Evolutionary conservation across 1,284 basidiomycete genomes (phyloP).

Genomic region (Apiotrichum mycotoxinovorans): DNA sequence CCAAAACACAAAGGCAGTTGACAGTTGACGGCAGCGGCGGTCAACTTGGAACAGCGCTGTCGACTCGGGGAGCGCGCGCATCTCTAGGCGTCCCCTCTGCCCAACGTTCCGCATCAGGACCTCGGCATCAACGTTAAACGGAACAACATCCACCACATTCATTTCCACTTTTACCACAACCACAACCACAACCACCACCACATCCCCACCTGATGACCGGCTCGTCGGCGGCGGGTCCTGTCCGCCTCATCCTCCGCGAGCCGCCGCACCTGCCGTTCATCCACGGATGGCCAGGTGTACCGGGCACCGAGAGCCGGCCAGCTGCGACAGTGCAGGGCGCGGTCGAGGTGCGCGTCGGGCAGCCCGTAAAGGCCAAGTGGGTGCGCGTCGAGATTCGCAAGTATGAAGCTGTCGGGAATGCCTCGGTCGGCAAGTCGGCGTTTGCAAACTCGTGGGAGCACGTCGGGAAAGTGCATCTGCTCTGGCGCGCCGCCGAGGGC

Average conservation of each 20-base stretch:
- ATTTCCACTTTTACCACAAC: neutral
- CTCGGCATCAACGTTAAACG: too few relatives aligned
- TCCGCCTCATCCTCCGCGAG: slow-evolving; percentile 41
- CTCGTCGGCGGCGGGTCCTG: slow-evolving; percentile 20
- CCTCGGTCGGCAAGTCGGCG: slow-evolving; percentile 58
- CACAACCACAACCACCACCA: neutral
- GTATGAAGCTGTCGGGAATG: slow-evolving; percentile 60
- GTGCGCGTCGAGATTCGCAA: slow-evolving; percentile 79
- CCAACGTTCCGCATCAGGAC: too few relatives aligned
- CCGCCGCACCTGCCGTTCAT: slow-evolving; percentile 48
- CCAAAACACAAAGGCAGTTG: too few relatives aligned
- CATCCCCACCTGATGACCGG: neutral
- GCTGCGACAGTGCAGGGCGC: slow-evolving; percentile 51
- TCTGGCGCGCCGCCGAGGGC: slow-evolving; percentile 42
- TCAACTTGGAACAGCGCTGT: too few relatives aligned
- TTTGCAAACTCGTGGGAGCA: slow-evolving; percentile 59
- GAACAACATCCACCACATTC: too few relatives aligned
- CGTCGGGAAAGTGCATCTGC: slow-evolving; percentile 39
- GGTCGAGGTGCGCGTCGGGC: slow-evolving; percentile 72
- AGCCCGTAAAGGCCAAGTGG: slow-evolving; percentile 83
- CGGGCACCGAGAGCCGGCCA: slow-evolving; percentile 27
- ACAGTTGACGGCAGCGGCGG: too few relatives aligned
- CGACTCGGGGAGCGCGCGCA: too few relatives aligned
- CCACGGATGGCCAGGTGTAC: slow-evolving; percentile 47
- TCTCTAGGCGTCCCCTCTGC: too few relatives aligned